phyloP scores from a whole-genome alignment of 148 eudicot genomes.

The Rhododendron ovatum region DNA sequence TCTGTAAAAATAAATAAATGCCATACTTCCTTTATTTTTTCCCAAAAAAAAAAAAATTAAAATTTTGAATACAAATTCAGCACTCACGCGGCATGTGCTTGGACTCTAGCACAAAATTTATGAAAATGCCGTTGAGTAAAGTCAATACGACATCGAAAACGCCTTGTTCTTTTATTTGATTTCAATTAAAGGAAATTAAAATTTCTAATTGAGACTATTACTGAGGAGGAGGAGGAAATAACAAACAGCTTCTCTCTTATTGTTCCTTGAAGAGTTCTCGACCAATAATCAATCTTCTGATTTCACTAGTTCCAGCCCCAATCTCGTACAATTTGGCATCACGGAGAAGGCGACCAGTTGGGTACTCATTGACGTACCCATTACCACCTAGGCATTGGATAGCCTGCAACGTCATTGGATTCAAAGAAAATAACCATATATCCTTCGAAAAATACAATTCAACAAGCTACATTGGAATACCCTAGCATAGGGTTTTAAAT shows the following conservation, averaged over 20 bases:
- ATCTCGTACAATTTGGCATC: slow-evolving; percentile 97
- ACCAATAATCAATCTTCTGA: slow-evolving; percentile 84
- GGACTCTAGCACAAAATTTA: neutral
- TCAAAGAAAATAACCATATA: neutral
- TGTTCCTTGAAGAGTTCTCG: slow-evolving; percentile 80
- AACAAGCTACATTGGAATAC: neutral
- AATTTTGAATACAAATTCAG: neutral
- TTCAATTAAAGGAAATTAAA: neutral
- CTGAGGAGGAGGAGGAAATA: neutral
- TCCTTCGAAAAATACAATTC: neutral
- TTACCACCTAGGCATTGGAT: slow-evolving; percentile 97
- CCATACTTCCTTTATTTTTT: neutral
- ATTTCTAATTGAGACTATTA: neutral
- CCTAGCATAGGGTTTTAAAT: neutral
- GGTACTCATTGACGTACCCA: slow-evolving; percentile 91
- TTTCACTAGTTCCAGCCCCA: slow-evolving; percentile 98
- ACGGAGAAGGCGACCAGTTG: slow-evolving; percentile 91
- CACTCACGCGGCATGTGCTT: neutral
- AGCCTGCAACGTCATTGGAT: slow-evolving; percentile 47
- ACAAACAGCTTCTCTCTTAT: slow-evolving; percentile 17
- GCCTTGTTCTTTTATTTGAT: neutral
- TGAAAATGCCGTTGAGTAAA: neutral
- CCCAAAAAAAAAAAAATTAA: neutral
- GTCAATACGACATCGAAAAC: neutral
- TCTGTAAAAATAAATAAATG: no score